Evolutionary conservation across 2,329 filamentous ascomycete species (phyloP).

Genomic region (Trichoderma semiorbis): DNA sequence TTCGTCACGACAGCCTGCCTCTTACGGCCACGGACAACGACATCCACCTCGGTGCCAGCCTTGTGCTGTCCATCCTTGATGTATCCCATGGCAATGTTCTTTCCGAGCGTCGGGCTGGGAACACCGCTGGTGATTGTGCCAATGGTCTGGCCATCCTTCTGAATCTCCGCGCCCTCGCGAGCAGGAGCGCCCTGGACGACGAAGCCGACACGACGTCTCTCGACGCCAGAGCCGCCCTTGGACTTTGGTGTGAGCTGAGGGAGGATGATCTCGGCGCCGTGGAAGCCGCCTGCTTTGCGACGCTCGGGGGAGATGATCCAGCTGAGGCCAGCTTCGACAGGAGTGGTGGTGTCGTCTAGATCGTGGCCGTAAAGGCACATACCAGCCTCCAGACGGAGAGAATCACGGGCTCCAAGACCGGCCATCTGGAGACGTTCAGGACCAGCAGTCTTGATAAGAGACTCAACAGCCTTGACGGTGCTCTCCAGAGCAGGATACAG

Average conservation of each 20-base stretch:
- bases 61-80: constrained; percentile 79
- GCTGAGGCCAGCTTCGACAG: constrained; percentile 53
- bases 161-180: constrained; percentile 80
- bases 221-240: constrained; percentile 68
- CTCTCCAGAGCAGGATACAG: constrained; percentile 40
- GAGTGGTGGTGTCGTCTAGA: constrained; percentile 70
- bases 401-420: constrained; percentile 87
- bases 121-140: constrained; percentile 86
- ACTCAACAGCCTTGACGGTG: constrained; percentile 58
- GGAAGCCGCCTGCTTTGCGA: constrained; percentile 67
- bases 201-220: constrained; percentile 74
- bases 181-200: constrained; percentile 83
- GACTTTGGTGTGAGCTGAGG: constrained; percentile 70
- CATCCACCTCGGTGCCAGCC: constrained; percentile 73
- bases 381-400: constrained; percentile 87
- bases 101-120: constrained; percentile 78
- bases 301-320: constrained; percentile 87
- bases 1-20: constrained; percentile 73
- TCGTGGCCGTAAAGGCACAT: constrained; percentile 99
- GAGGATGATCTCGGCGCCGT: constrained; percentile 76
- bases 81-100: constrained; percentile 97
- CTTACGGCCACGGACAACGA: constrained; percentile 72
- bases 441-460: constrained; percentile 63
- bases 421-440: constrained; percentile 67
- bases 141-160: constrained; percentile 63